These are phyloP conservation scores for Boletus edulis DNA, from an alignment of 768 basidiomycete genomes.

Conservation along the genomic window DNA sequence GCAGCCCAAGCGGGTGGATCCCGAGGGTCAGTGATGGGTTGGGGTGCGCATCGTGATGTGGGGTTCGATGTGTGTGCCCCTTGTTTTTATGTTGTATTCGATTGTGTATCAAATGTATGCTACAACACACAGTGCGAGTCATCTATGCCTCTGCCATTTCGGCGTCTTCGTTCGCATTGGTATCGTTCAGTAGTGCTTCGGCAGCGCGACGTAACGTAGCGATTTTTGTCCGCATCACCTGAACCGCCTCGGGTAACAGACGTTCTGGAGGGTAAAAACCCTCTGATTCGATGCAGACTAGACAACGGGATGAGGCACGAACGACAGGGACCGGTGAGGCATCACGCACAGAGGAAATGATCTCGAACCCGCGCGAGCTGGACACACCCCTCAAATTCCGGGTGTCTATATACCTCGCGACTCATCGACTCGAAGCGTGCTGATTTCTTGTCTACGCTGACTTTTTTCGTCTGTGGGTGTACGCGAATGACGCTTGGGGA, in stretches of 20 bases:
- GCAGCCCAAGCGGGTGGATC: not conserved
- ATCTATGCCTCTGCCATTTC: conserved; percentile 47
- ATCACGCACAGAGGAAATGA: conserved; percentile 83
- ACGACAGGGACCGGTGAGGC: not conserved
- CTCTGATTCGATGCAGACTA: conserved; percentile 87
- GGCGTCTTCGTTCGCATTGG: conserved; percentile 44
- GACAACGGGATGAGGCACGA: conserved; percentile 27
- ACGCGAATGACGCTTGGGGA: conserved; percentile 76
- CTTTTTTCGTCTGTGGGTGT: conserved; percentile 52
- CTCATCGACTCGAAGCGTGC: conserved; percentile 87
- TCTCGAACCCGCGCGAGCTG: conserved; percentile 84
- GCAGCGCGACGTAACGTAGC: conserved; percentile 55
- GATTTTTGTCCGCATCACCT: conserved; percentile 82
- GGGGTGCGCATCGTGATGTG: not conserved
- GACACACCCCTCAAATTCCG: conserved; percentile 83
- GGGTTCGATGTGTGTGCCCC: not conserved
- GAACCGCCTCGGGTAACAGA: conserved; percentile 74
- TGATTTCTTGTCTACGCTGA: conserved; percentile 59
- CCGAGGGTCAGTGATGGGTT: conserved; percentile 8
- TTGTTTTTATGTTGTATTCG: not conserved
- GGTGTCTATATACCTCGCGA: conserved; percentile 88
- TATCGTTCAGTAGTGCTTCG: conserved; percentile 50
- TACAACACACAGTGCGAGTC: not conserved
- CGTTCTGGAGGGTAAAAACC: conserved; percentile 85
- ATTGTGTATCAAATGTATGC: not conserved